Evolutionary conservation across 805 yeast species (phyloP).

Genomic region (Starmera amethionina): DNA sequence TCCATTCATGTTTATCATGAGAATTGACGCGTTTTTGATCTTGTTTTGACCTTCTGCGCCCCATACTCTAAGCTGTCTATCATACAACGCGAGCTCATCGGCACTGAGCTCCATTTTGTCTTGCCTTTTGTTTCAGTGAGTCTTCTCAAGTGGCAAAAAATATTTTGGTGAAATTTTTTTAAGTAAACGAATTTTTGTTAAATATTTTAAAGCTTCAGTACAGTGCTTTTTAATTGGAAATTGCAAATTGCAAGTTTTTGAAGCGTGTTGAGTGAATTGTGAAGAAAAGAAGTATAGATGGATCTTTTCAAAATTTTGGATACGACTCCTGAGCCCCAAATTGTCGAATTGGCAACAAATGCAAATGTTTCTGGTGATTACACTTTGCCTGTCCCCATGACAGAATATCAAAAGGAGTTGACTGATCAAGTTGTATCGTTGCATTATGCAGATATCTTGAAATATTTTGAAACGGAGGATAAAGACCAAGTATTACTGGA

Average conservation of each 20-base stretch:
- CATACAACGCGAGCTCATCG: constrained; percentile 88
- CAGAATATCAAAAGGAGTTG: constrained; percentile 77
- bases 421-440: constrained; percentile 87
- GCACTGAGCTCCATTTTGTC: constrained; percentile 18
- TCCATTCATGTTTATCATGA: constrained; percentile 66
- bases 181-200: too few relatives aligned
- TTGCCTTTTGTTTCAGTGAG: neutral
- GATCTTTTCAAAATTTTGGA: constrained; percentile 69
- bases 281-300: constrained; percentile 29
- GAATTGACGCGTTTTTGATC: constrained; percentile 61
- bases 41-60: constrained; percentile 84
- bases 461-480: constrained; percentile 60
- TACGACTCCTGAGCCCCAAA: constrained; percentile 77
- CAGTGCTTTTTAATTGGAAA: too few relatives aligned
- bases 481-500: constrained; percentile 55
- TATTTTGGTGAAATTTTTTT: neutral
- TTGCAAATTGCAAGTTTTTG: too few relatives aligned
- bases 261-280: neutral
- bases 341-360: constrained; percentile 30
- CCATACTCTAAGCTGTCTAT: constrained; percentile 92
- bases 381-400: constrained; percentile 72
- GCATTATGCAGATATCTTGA: constrained; percentile 84
- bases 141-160: neutral
- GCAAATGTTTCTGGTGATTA: constrained; percentile 44
- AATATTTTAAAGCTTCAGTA: too few relatives aligned